Base-by-base conservation (phyloP, 495 filamentous ascomycete genomes). In the Penicillium taxi region DNA sequence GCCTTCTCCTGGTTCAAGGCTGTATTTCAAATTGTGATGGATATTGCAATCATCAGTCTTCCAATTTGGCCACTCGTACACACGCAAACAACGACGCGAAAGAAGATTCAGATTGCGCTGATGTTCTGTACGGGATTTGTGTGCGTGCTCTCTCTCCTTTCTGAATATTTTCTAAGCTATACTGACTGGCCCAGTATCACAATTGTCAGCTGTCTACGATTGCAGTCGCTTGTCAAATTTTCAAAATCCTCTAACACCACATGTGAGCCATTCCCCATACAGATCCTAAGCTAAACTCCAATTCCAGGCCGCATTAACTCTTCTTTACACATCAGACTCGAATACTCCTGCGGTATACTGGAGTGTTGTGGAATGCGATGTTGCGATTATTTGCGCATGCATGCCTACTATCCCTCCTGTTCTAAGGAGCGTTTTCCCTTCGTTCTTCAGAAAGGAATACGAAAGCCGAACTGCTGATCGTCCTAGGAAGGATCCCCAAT, bases 101-200 rank as follows among this genome's bases (percentile, higher is more conserved):
- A 68, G 50, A 77, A 73, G 45, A 34, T 67, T 6, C 60, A 57
- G n/a, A 52, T 77, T 22, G 59, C 62, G 25, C 15, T 73, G 5
- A 70, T 78, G 53, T 76, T 78, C 46, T 56, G 57, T 3, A 55
- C 74, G 12, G 74, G 74, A 8, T 57, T 73, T 14, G 62, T 77
- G 72, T 75, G 55, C 42, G 61, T 55, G n/a, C 12, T 34, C 27
- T 21, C 23, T 19, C 27, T 35, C 19, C 17, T 31, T 30, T 16
- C 20, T 13, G 12, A 27, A 3, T 29, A n/a, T 39, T 14, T 28
- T 19, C 24, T 3, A n/a, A n/a, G n/a, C n/a, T n/a, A n/a, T n/a
- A n/a, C n/a, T n/a, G n/a, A n/a, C n/a, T 32, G 8, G 4, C 5
- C 2, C 1, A 33, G 23, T 11, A 60, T 63, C 18, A 65, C 56